phyloP scores from a whole-genome alignment of 1,284 basidiomycete species.

The Cryptococcus sp. region DNA sequence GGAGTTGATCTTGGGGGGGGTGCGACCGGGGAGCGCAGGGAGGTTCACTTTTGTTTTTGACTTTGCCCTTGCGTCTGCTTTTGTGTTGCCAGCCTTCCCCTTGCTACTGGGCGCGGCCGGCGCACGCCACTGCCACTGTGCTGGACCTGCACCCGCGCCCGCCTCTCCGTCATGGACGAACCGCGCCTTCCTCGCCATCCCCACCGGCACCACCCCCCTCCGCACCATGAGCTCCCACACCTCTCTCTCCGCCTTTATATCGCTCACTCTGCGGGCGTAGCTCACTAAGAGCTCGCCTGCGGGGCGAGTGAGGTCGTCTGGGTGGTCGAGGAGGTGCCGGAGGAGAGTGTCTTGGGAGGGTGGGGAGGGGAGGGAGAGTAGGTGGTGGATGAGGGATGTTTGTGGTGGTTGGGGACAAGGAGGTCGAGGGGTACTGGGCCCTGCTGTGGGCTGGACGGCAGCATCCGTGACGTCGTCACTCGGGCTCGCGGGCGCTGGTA shows the following conservation, averaged over 20 bases:
- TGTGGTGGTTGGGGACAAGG: not conserved
- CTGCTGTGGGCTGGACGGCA: not conserved
- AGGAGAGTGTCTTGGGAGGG: slow-evolving; percentile 7
- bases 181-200: not conserved
- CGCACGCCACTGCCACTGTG: too few species aligned
- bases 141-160: too few species aligned
- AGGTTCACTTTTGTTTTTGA: too few species aligned
- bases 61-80: too few species aligned
- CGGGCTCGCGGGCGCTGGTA: slow-evolving; percentile 1
- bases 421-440: not conserved
- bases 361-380: slow-evolving; percentile 10
- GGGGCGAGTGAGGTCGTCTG: slow-evolving; percentile 3
- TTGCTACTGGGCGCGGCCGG: too few species aligned
- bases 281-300: slow-evolving; percentile 4
- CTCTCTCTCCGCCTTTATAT: slow-evolving; percentile 7
- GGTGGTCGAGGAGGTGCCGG: slow-evolving; percentile 2
- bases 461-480: not conserved
- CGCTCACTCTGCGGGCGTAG: slow-evolving; percentile 12
- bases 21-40: too few species aligned
- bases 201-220: slow-evolving; percentile 7
- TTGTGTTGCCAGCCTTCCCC: too few species aligned
- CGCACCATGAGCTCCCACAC: slow-evolving; percentile 7
- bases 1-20: not conserved
- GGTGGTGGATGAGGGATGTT: slow-evolving; percentile 4
- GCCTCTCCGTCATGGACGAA: too few species aligned